Percentiles rank a stretch among this genome's conserved stretches.
phyloP scores from a whole-genome alignment of 2,329 filamentous ascomycete genomes.

The Sclerotinia minor region DNA sequence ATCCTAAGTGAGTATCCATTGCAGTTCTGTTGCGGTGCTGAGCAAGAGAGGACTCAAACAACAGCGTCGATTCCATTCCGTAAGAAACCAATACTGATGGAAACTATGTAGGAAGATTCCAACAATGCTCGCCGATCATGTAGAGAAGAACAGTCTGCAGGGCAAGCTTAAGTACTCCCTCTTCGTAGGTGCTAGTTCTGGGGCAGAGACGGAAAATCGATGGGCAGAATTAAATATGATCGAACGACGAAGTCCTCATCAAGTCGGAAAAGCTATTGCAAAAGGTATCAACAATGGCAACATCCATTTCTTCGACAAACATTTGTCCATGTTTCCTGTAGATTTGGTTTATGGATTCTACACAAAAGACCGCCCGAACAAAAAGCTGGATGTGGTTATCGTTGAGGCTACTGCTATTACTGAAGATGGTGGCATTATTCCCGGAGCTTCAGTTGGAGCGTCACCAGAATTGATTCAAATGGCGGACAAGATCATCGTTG shows the following conservation, averaged over 20 bases:
- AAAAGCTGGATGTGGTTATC: constrained; percentile 73
- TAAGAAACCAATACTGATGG: constrained; percentile 11
- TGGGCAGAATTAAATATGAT: constrained; percentile 94
- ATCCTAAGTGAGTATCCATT: constrained; percentile 67
- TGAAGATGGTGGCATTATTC: constrained; percentile 84
- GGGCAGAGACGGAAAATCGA: constrained; percentile 82
- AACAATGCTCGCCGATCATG: constrained; percentile 80
- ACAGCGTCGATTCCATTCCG: background rate
- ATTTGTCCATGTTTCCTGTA: constrained; percentile 87
- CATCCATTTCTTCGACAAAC: constrained; percentile 93
- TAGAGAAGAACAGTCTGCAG: constrained; percentile 82
- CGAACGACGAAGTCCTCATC: constrained; percentile 78
- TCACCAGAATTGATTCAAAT: constrained; percentile 85
- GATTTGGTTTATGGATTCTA: constrained; percentile 87
- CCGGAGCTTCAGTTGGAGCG: constrained; percentile 81
- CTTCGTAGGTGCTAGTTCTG: constrained; percentile 87
- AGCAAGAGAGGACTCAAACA: background rate
- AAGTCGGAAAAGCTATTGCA: constrained; percentile 86
- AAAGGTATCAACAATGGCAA: constrained; percentile 87
- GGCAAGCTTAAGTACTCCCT: constrained; percentile 83
- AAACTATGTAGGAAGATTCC: constrained; percentile 67
- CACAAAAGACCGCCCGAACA: constrained; percentile 70
- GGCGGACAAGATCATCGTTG: constrained; percentile 90
- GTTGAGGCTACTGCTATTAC: constrained; percentile 86
- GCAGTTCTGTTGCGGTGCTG: background rate